phyloP scores from a whole-genome alignment of 495 filamentous ascomycete species.

The Thermothielavioides terrestris region DNA sequence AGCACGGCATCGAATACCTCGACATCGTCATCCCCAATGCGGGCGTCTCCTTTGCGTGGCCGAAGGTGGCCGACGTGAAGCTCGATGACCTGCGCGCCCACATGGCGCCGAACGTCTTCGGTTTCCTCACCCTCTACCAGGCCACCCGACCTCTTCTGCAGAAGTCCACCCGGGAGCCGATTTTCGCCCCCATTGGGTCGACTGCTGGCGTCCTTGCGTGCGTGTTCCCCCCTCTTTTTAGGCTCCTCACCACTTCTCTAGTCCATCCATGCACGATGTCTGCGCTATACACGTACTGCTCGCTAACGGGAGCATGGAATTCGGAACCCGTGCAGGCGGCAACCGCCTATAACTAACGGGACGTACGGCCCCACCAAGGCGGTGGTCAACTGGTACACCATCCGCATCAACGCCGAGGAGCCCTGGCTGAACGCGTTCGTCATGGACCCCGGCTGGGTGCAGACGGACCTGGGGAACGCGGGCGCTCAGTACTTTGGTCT shows the following conservation, averaged over 20 bases:
- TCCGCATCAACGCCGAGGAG: slow-evolving; percentile 32
- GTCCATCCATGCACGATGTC: too few relatives aligned
- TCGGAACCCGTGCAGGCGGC: background rate
- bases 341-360: slow-evolving; percentile 22
- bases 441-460: slow-evolving; percentile 31
- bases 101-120: slow-evolving; percentile 18
- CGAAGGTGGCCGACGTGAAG: slow-evolving; percentile 25
- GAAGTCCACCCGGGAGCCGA: slow-evolving; percentile 22
- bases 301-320: too few relatives aligned
- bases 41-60: slow-evolving; percentile 18
- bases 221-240: too few relatives aligned
- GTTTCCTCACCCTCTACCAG: slow-evolving; percentile 27
- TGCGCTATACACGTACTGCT: too few relatives aligned
- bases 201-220: slow-evolving; percentile 20
- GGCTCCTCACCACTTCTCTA: too few relatives aligned
- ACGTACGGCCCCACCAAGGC: slow-evolving; percentile 35
- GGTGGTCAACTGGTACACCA: slow-evolving; percentile 32
- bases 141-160: slow-evolving; percentile 21
- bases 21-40: slow-evolving; percentile 27
- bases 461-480: slow-evolving; percentile 40
- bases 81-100: slow-evolving; percentile 21
- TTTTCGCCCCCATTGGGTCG: slow-evolving; percentile 30
- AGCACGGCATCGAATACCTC: slow-evolving; percentile 18
- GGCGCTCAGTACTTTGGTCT: slow-evolving; percentile 30
- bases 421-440: slow-evolving; percentile 30